Conservation (phyloP, 768 basidiomycete species). For the Tephrocybe sp. region DNA sequence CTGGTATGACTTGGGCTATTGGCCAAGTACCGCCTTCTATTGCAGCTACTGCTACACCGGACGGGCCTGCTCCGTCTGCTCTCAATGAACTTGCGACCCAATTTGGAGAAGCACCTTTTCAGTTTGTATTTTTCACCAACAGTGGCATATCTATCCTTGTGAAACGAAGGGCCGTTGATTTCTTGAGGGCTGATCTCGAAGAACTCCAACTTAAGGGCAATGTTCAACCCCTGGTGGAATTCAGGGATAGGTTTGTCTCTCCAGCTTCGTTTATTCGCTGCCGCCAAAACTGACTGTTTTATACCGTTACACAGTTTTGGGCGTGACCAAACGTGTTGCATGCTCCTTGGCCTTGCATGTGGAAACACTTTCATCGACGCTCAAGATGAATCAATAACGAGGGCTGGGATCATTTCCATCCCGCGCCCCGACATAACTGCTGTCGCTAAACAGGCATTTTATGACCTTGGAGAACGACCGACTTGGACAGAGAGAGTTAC, state of each 20-base stretch:
- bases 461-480: conserved; percentile 82
- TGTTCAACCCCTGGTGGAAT: conserved; percentile 77
- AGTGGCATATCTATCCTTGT: conserved; percentile 79
- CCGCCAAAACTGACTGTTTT: conserved; percentile 2
- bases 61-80: conserved; percentile 49
- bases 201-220: conserved; percentile 76
- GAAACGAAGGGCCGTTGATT: conserved; percentile 84
- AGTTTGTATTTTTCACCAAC: conserved; percentile 89
- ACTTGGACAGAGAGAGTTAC: conserved; percentile 79
- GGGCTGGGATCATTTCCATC: conserved; percentile 40
- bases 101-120: conserved; percentile 68
- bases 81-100: conserved; percentile 84
- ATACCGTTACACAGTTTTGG: conserved; percentile 64
- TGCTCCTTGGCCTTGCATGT: conserved; percentile 84
- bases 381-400: conserved; percentile 44
- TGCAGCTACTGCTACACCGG: conserved; percentile 29
- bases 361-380: conserved; percentile 79
- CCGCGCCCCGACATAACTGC: conserved; percentile 62
- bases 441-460: conserved; percentile 83
- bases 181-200: conserved; percentile 79
- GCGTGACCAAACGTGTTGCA: conserved; percentile 88
- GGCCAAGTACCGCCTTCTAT: conserved; percentile 47
- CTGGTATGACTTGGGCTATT: conserved; percentile 85
- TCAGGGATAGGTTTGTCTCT: conserved; percentile 67
- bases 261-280: not conserved